Evolutionary conservation across 495 filamentous ascomycete genomes (phyloP), one percentile per base, ranked within the genome.

Genomic region (Pseudevernia furfuracea): DNA sequence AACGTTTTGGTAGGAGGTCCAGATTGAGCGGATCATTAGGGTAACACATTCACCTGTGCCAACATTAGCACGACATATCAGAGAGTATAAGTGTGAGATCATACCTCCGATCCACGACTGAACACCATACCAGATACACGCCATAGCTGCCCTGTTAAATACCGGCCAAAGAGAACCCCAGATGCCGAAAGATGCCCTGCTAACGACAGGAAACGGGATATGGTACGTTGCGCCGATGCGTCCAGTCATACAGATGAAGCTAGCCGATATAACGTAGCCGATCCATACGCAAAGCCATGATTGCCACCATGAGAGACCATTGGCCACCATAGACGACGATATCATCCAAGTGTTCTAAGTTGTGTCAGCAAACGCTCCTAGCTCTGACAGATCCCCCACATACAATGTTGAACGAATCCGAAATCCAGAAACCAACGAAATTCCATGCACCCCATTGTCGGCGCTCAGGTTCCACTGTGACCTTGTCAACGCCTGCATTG

Each of bases 281-380:
- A 90, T 78, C 89, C 88, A 91, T 48, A 87, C 85, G 72, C 90
- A 94, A 17, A 96, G 78, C 92, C 92, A 96, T 4, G 90, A 85
- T 75, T 96, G 91, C 92, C 92, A 97, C 92, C 92, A 97, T 7
- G 90, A 90, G 56, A 96, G 79, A 10, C 91, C 89, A 62, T 75
- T 78, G 0, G 86, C 81, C 71, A 96, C 92, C 77, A 87, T 87
- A 7, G 89, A 87, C 17, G 89, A 92, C 0, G 87, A 85, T 66
- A 96, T 96, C 92, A 96, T 96, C 92, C 92, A 97, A 21, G 92
- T 97, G 74, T 97, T 97, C 78, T 84, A 58, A 34, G 43, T 28
- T 39, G 39, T 25, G 36, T 72, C 32, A 71, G 62, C 2, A 41
- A 12, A 60, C 49, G 41, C 32, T 43, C 28, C 28, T 10, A n/a